Base-by-base conservation (phyloP, 306 rosid species). In the Vachellia collinsii region DNA sequence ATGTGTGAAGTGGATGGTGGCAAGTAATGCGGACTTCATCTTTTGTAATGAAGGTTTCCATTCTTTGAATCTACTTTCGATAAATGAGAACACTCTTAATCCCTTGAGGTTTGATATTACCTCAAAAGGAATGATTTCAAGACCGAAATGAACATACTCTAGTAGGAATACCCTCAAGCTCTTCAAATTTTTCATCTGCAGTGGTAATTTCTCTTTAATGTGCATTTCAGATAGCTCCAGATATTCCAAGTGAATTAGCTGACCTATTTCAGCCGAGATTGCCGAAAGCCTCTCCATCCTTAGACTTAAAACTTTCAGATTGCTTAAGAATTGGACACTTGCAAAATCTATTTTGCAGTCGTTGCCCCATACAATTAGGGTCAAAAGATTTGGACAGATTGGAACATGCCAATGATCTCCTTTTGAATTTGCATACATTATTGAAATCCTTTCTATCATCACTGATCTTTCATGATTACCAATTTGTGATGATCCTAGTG, bases 101-200 rank as follows among this genome's bases (percentile, higher is more conserved):
- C 16, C 37, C 36, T 59, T 0, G 11, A 59, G 65, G 11, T 59
- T 59, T 59, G 65, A 59, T 59, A 59, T 59, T 11, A 23, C 37
- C 65, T 59, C 65, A 37, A 59, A 59, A 59, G 65, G 65, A 59
- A 59, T 23, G 36, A 59, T 23, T 59, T 59, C 37, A 59, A 59
- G 65, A 59, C 37, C 23, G 65, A 59, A 59, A 23, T 59, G 65
- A 59, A 59, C 65, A 59, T 59, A 59, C 37, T 59, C 65, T 59
- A 59, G 37, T 7, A 59, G 65, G 14, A 59, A 59, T 59, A 59
- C 37, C 37, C 37, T 59, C 17, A 59, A 59, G 37, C 37, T 59
- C 36, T 59, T 59, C 11, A 59, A 11, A 59, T 59, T 59, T 59
- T 59, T 23, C 65, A 59, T 59, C 65, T 59, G 17, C 22, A 59